Base-by-base conservation (phyloP, 768 basidiomycete species). In the Pleurotus pulmonarius region DNA sequence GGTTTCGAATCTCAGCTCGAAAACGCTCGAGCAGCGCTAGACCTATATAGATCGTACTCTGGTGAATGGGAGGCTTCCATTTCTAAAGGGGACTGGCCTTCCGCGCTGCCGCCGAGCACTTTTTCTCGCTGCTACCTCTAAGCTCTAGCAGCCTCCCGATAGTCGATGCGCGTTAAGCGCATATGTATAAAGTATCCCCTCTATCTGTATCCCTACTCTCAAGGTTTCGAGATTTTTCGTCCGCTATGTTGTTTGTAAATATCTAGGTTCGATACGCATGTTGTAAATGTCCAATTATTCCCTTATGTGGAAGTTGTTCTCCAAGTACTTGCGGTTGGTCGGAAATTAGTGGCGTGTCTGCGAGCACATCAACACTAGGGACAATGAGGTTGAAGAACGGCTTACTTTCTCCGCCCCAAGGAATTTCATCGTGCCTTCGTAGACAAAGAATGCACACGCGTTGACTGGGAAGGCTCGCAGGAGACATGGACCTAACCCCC, bases 61-160 rank as follows among this genome's bases (percentile, higher is more conserved):
- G 67, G 70, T 3, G 82, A 85, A 55, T 92, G 90, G 90, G 90
- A 92, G 64, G 65, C 60, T 8, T 75, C 81, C 18, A 75, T 92
- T 44, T 67, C 75, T 12, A 73, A 70, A 29, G 83, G 81, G 8
- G 82, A 85, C 58, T 92, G 90, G 90, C 90, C 90, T 1, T 86
- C 82, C 57, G 75, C 76, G 54, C 79, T 92, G 48, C 89, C 90
- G 37, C 90, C 90, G 0, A 85, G 83, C 68, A 83, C 85, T 7
- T 92, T 88, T 70, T 90, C 90, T 53, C 82, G 89, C 60, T 92
- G 89, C 67, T 92, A 90, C 65, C 68, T 82, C 52, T 90, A 66
- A 70, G 48, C 26, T 12, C 29, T 20, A 16, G n/a, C n/a, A 16
- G n/a, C 43, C n/a, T 11, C 16, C 43, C 15, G 20, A 25, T 29